Evolutionary conservation across 495 filamentous ascomycete species (phyloP).

Genomic region (Podospora anserina): DNA sequence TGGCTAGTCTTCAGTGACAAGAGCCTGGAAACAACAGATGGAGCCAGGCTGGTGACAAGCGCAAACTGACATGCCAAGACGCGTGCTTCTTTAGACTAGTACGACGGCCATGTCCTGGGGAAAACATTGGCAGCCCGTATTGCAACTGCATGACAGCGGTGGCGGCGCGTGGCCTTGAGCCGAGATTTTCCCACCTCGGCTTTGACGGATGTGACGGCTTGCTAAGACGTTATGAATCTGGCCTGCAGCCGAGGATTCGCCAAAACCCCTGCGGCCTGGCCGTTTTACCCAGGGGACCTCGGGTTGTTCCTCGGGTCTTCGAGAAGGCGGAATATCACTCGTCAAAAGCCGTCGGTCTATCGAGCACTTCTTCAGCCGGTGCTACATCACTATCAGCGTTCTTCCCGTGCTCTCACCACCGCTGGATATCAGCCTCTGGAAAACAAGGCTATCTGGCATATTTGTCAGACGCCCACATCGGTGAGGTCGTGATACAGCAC

Average conservation of each 20-base stretch:
- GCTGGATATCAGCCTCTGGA: neutral
- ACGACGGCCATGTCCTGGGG: neutral
- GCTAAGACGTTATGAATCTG: conserved; percentile 16
- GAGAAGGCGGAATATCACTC: conserved; percentile 15
- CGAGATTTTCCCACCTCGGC: neutral
- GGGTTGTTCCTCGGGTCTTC: conserved; percentile 6
- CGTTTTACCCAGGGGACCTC: conserved; percentile 1
- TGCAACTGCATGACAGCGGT: neutral
- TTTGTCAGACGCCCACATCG: neutral
- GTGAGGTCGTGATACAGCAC: conserved; percentile 5
- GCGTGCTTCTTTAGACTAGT: neutral
- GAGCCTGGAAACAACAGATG: neutral
- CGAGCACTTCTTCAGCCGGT: conserved; percentile 8
- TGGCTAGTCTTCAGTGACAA: neutral
- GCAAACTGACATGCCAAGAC: neutral
- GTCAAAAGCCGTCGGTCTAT: neutral
- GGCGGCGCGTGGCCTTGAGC: conserved; percentile 1
- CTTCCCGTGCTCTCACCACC: neutral
- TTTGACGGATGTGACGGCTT: conserved; percentile 9
- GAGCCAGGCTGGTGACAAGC: neutral
- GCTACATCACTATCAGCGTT: conserved; percentile 8
- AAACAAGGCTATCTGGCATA: neutral
- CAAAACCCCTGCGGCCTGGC: conserved; percentile 2
- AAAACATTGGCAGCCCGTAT: neutral
- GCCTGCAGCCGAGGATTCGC: conserved; percentile 17